Conservation (phyloP, 208 protist genomes). For the Trichomonas tenax region DNA sequence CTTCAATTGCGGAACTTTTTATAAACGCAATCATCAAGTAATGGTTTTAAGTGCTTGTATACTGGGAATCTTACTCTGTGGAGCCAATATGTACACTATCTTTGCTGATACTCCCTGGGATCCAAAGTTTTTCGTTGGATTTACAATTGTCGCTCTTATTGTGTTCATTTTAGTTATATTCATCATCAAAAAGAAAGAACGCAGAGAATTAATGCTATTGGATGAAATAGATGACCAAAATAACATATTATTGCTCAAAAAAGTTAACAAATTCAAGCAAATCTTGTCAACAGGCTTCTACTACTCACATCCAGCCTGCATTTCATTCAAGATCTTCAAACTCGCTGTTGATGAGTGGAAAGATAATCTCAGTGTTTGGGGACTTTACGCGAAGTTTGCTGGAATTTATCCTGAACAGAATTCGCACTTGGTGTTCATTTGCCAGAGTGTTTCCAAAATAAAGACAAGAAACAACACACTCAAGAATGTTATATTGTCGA, state of each 20-base stretch:
- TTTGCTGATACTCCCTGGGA: background rate
- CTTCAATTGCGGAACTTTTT: background rate
- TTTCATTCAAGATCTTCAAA: background rate
- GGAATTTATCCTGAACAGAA: background rate
- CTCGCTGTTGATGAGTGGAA: too few relatives aligned
- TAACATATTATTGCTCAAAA: background rate
- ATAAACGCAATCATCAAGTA: background rate
- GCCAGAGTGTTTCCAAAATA: background rate
- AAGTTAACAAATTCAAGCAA: background rate
- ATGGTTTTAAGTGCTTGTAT: background rate
- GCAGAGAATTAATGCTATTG: background rate
- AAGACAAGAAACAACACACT: background rate
- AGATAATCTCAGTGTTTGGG: background rate
- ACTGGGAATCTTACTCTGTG: background rate
- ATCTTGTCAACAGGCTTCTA: background rate
- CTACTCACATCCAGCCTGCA: background rate
- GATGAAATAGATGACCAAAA: background rate
- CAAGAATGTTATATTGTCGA: background rate
- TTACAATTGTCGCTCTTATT: background rate
- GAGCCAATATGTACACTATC: background rate
- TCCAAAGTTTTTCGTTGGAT: background rate
- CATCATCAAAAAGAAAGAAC: background rate
- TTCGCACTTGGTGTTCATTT: background rate
- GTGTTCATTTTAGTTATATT: background rate
- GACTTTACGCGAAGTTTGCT: background rate